Percentiles rank a stretch among this genome's conserved stretches.
These are phyloP conservation scores for Fonsecaea pugnacius DNA, from an alignment of 2,329 filamentous ascomycete genomes.

Conservation along the genomic window DNA sequence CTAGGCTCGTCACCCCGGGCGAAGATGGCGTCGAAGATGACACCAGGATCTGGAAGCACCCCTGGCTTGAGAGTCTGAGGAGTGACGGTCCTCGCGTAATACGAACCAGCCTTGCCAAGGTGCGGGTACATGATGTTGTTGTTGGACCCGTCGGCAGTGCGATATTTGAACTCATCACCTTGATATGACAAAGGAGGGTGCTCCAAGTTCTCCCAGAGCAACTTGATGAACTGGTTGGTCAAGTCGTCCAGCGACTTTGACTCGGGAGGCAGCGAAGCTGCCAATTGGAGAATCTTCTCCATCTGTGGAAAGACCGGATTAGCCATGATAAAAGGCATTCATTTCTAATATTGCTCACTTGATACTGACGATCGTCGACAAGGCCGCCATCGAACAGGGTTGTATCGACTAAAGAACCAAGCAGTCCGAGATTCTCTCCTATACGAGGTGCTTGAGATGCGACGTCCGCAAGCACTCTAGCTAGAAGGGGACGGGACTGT, in stretches of 20 bases:
- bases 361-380: conserved; percentile 38
- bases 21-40: conserved; percentile 70
- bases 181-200: conserved; percentile 44
- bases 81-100: conserved; percentile 66
- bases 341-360: conserved; percentile 24
- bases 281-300: conserved; percentile 38
- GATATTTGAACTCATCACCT: conserved; percentile 42
- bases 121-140: conserved; percentile 63
- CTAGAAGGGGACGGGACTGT: conserved; percentile 29
- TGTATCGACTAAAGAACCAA: conserved; percentile 36
- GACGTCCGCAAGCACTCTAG: conserved; percentile 32
- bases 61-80: conserved; percentile 59
- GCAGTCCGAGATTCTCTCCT: conserved; percentile 34
- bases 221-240: conserved; percentile 39
- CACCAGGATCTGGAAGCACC: conserved; percentile 63
- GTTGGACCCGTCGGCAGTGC: conserved; percentile 42
- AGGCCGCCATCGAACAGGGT: conserved; percentile 37
- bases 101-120: conserved; percentile 64
- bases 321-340: background rate
- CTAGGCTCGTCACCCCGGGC: conserved; percentile 56
- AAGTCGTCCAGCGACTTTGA: conserved; percentile 38
- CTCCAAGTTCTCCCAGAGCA: conserved; percentile 42
- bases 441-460: conserved; percentile 36
- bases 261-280: conserved; percentile 36
- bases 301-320: conserved; percentile 27